Evolutionary conservation across 176 grass and related monocot genomes (phyloP).

Genomic region (Chrysopogon serrulatus): DNA sequence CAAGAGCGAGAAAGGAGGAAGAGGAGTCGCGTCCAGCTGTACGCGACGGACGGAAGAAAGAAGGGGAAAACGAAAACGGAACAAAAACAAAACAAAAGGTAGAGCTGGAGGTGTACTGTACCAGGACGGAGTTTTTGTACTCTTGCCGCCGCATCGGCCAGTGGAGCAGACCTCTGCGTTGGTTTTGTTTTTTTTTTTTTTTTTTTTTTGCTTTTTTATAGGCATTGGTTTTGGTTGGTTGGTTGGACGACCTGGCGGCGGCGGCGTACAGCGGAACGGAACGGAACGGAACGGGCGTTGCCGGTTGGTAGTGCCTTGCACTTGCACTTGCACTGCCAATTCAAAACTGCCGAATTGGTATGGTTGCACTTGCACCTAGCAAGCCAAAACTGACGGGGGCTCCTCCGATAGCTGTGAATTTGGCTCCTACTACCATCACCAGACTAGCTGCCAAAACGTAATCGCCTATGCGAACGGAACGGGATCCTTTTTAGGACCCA

Average conservation of each 20-base stretch:
- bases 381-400: no score
- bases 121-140: slow-evolving; percentile 7
- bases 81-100: not conserved
- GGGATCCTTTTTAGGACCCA: no score
- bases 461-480: no score
- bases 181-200: no score
- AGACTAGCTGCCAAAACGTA: no score
- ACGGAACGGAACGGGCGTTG: no score
- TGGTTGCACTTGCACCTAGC: no score
- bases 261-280: not conserved
- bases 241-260: not conserved
- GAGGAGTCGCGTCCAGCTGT: slow-evolving; percentile 28
- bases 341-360: not conserved
- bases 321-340: not conserved
- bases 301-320: not conserved
- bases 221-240: not conserved
- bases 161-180: not conserved
- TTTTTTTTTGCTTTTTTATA: no score
- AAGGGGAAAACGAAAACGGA: not conserved
- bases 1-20: not conserved
- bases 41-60: not conserved
- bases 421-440: no score
- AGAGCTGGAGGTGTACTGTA: slow-evolving; percentile 14
- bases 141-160: not conserved
- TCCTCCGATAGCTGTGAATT: no score